Evolutionary conservation across 148 eudicot genomes (phyloP).

Genomic region (Polygonum aviculare): DNA sequence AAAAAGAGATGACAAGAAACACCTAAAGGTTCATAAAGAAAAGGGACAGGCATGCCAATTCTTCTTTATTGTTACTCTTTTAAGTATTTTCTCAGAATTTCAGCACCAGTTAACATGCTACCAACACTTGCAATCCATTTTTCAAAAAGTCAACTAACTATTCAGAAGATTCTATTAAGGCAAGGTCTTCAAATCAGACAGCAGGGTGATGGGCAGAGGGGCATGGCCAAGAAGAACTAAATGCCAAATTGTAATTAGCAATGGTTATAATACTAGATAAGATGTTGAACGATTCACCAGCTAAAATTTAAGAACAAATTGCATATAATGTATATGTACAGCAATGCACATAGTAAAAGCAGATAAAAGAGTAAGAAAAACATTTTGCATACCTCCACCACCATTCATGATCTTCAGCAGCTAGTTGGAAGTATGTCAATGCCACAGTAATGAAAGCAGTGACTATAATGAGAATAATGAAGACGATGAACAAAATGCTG

Average conservation of each 20-base stretch:
- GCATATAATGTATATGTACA: background rate
- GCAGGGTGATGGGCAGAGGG: background rate
- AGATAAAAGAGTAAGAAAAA: background rate
- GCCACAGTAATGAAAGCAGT: slow-evolving; percentile 14
- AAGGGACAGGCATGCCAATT: background rate
- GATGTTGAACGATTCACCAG: background rate
- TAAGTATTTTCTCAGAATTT: background rate
- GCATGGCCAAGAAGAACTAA: background rate
- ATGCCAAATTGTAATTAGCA: background rate
- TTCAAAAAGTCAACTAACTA: background rate
- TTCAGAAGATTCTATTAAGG: background rate
- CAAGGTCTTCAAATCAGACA: background rate
- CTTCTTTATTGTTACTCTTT: background rate
- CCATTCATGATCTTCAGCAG: slow-evolving; percentile 15
- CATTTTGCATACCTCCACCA: slow-evolving; percentile 6
- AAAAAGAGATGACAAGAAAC: background rate
- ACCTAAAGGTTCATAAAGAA: background rate
- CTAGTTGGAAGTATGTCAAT: slow-evolving; percentile 11
- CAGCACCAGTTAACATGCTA: background rate
- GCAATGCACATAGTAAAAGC: background rate
- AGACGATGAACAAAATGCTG: slow-evolving; percentile 8
- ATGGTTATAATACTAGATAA: background rate
- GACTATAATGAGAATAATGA: slow-evolving; percentile 12
- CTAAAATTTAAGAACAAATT: background rate
- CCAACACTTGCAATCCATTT: background rate